Evolutionary conservation across 345 rosid species (phyloP), one percentile per base, ranked within the genome.

Genomic region (Euphorbia pulcherrima): DNA sequence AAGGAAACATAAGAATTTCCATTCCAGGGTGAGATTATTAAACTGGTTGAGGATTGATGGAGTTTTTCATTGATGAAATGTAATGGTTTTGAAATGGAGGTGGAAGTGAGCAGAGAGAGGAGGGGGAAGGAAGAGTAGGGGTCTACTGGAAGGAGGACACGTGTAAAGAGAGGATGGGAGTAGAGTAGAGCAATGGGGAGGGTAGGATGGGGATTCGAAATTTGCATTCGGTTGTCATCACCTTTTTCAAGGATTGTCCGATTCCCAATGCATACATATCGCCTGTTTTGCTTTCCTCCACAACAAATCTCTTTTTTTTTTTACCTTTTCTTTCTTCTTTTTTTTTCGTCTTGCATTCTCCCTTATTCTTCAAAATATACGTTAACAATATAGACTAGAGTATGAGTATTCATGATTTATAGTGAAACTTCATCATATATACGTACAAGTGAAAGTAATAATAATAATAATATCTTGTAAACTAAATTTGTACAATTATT

Each of bases 221-320:
- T 33, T 33, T 33, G n/a, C n/a, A n/a, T 33, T 33, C 7, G 3
- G 37, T 33, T 33, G 3, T 33, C 37, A 39, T 33, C 26, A 26
- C 37, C 39, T 30, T 63, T 78, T 65, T 66, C 66, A 33, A 74
- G 75, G 72, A 29, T 74, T 81, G 90, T 75, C 94, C 97, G 92
- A 61, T 86, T 90, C 92, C 81, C 74, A 37, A 77, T 87, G 92
- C 95, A 64, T 76, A 28, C 33, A 27, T 72, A 51, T 64, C 72
- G 75, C 74, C 20, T 13, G 18, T 27, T 14, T 23, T 55, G 0
- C 10, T 40, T 5, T 23, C 23, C 30, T 8, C 28, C 37, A 33
- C 37, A 33, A 33, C 37, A 33, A 7, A 33, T 33, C 37, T 33
- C 37, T 2, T 41, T 41, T 41, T 41, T 41, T 41, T 39, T 10